A percentile compares a stretch with the other conserved stretches of the same genome.
Conservation (phyloP, 108 stramenopile genomes). For the Fragilaria crotonensis region DNA sequence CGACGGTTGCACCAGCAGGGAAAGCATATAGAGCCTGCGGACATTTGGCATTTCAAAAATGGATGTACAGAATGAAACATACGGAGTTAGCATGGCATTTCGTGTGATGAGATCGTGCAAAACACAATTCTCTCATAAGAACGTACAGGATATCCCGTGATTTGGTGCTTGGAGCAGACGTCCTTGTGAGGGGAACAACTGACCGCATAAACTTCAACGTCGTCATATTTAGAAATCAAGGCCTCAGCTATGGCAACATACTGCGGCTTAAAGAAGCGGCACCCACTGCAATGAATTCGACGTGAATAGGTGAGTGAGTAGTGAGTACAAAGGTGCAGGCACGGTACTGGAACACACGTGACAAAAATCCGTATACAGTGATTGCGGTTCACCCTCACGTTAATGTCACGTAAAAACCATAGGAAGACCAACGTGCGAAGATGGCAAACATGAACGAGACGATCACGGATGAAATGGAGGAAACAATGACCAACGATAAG, state of each 20-base stretch:
- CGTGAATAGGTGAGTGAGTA: not conserved
- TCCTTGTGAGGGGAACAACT: constrained; percentile 23
- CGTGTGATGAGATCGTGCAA: too few species aligned
- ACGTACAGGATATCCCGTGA: constrained; percentile 13
- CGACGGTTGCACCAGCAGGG: not conserved
- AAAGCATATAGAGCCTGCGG: constrained; percentile 13
- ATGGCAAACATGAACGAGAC: too few species aligned
- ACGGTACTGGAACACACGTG: not conserved
- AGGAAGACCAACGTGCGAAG: too few species aligned
- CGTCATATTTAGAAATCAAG: constrained; percentile 7
- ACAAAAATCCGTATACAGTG: not conserved
- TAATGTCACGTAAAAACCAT: too few species aligned
- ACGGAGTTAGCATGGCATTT: too few species aligned
- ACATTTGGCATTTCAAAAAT: too few species aligned
- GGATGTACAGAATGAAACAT: too few species aligned
- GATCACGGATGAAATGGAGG: too few species aligned
- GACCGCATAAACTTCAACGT: constrained; percentile 32
- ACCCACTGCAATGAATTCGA: constrained; percentile 13
- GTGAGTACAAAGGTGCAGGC: not conserved
- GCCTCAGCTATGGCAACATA: constrained; percentile 20
- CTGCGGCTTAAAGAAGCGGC: constrained; percentile 17
- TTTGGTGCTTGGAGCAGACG: constrained; percentile 13
- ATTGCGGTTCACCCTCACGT: too few species aligned
- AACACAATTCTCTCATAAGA: too few species aligned
- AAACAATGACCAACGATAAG: too few species aligned